These are phyloP conservation scores for Nigrospora sphaerica DNA, from an alignment of 2,329 filamentous ascomycete species.

Conservation along the genomic window DNA sequence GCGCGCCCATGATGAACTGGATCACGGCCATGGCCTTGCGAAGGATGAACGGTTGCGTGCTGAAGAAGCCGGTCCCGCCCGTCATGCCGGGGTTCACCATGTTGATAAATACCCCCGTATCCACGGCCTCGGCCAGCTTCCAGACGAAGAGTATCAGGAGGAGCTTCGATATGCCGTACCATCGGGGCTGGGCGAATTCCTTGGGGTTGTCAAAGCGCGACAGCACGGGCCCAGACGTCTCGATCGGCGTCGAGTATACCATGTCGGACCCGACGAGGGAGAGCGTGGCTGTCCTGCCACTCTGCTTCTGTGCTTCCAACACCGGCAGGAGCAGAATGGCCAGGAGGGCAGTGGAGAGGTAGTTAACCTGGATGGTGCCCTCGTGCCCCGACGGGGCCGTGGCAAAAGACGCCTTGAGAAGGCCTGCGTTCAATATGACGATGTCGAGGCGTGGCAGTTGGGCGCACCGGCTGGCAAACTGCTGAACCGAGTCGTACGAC, in stretches of 20 bases:
- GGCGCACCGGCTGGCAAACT: slow-evolving; percentile 21
- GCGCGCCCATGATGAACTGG: not conserved
- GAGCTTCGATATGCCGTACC: slow-evolving; percentile 1
- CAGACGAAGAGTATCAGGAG: not conserved
- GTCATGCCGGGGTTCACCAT: slow-evolving; percentile 2
- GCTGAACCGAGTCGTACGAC: slow-evolving; percentile 26
- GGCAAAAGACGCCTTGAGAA: not conserved
- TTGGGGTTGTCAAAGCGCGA: not conserved
- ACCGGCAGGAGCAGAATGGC: slow-evolving; percentile 10
- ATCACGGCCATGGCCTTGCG: not conserved
- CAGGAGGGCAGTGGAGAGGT: slow-evolving; percentile 10
- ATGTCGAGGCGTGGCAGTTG: slow-evolving; percentile 12
- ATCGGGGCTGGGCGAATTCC: not conserved
- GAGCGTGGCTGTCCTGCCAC: slow-evolving; percentile 3
- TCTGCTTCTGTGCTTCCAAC: slow-evolving; percentile 2
- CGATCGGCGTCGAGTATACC: not conserved
- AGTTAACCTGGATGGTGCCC: slow-evolving; percentile 12
- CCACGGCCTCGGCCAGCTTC: not conserved
- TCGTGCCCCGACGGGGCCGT: slow-evolving; percentile 6
- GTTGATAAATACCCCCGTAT: slow-evolving; percentile 2
- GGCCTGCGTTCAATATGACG: slow-evolving; percentile 19
- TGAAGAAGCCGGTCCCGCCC: not conserved
- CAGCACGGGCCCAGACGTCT: not conserved
- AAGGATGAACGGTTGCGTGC: not conserved
- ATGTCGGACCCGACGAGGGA: slow-evolving; percentile 8